A percentile compares a stretch with the other conserved stretches of the same genome.
Conservation (phyloP, 176 grass and related monocot genomes). For the Eragrostis curvula region DNA sequence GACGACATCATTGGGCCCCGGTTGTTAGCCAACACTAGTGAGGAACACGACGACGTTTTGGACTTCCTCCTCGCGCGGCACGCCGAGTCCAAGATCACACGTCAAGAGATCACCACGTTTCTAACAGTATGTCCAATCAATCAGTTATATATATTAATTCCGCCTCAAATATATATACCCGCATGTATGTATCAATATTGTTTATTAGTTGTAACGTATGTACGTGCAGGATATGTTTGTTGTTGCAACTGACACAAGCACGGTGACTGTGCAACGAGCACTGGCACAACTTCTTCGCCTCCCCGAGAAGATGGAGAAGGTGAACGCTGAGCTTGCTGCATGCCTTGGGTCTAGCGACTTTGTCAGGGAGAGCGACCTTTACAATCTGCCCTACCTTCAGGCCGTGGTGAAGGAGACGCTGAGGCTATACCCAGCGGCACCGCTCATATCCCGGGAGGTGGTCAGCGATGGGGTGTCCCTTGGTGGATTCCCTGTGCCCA, state of each 20-base stretch:
- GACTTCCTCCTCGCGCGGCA: too few relatives aligned
- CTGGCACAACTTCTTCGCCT: constrained; percentile 18
- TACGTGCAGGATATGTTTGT: constrained; percentile 41
- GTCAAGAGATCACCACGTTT: too few relatives aligned
- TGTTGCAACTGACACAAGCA: constrained; percentile 14
- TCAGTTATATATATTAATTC: not conserved
- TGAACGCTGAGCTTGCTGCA: not conserved
- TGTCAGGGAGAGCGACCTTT: not conserved
- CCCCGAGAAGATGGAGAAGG: constrained; percentile 13
- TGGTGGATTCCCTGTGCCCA: not conserved
- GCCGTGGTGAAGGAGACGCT: too few relatives aligned
- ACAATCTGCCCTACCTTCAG: too few relatives aligned
- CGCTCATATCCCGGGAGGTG: not conserved
- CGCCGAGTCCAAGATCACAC: too few relatives aligned
- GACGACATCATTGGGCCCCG: too few relatives aligned
- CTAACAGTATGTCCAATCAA: too few relatives aligned
- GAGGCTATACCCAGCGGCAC: not conserved
- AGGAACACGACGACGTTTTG: too few relatives aligned
- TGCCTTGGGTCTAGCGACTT: not conserved
- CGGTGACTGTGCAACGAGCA: constrained; percentile 24
- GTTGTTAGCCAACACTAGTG: too few relatives aligned
- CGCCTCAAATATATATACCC: too few relatives aligned
- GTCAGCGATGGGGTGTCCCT: not conserved
- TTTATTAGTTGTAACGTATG: too few relatives aligned
- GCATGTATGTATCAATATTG: not conserved